phyloP scores from a whole-genome alignment of 768 basidiomycete species.

The Lactarius hatsudake region DNA sequence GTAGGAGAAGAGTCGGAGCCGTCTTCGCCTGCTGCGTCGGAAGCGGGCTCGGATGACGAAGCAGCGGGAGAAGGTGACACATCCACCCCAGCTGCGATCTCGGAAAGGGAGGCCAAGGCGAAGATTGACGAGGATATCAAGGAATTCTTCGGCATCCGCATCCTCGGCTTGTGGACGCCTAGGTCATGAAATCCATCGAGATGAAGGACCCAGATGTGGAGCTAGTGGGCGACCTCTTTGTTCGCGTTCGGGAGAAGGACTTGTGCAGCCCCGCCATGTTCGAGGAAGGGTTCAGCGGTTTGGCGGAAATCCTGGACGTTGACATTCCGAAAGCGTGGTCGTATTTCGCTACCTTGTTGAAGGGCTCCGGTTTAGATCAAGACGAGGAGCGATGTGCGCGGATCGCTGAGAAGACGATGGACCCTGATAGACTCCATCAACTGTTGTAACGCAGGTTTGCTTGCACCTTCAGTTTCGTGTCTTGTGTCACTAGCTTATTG shows the following conservation, averaged over 20 bases:
- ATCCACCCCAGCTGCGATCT: conserved; percentile 44
- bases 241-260: conserved; percentile 54
- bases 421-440: conserved; percentile 54
- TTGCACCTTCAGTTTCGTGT: conserved; percentile 14
- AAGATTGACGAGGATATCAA: conserved; percentile 80
- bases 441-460: conserved; percentile 18
- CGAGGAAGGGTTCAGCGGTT: conserved; percentile 68
- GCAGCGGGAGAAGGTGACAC: conserved; percentile 35
- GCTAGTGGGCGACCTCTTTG: conserved; percentile 75
- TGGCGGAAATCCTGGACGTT: conserved; percentile 78
- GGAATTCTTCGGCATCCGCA: conserved; percentile 84
- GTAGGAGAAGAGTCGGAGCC: conserved; percentile 42
- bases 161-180: conserved; percentile 74
- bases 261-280: conserved; percentile 59
- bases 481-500: conserved; percentile 25
- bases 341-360: conserved; percentile 72
- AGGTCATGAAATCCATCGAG: conserved; percentile 73
- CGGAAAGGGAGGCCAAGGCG: conserved; percentile 63
- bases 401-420: conserved; percentile 59
- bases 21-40: conserved; percentile 47
- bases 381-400: conserved; percentile 56
- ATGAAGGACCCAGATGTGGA: conserved; percentile 78
- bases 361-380: conserved; percentile 55
- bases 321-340: conserved; percentile 86
- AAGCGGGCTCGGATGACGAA: conserved; percentile 49